A percentile compares a stretch with the other conserved stretches of the same genome.
Conservation (phyloP, 305 asterid species). For the Fraxinus velutina region DNA sequence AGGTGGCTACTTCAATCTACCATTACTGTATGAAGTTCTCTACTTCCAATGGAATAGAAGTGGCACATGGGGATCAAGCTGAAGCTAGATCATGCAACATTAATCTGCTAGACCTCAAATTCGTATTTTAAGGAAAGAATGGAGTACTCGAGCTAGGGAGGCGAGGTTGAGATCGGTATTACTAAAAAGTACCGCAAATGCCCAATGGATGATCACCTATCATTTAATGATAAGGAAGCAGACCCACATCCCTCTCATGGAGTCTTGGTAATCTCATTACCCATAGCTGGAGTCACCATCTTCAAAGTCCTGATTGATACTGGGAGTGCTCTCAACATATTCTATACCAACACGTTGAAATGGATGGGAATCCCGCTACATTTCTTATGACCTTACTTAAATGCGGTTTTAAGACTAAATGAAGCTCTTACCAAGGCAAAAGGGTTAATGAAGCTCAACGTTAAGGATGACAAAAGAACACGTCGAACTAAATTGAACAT, state of each 20-base stretch:
- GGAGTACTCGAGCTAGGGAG: not conserved
- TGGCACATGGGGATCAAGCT: not conserved
- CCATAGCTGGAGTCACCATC: not conserved
- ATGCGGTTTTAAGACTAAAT: too few relatives aligned
- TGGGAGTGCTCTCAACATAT: not conserved
- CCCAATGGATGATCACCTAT: not conserved
- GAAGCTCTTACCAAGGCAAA: not conserved
- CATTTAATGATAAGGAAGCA: not conserved
- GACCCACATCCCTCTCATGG: not conserved
- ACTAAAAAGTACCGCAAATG: not conserved
- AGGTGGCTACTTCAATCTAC: not conserved
- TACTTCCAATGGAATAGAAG: not conserved
- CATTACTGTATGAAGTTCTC: not conserved
- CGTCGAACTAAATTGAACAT: not conserved
- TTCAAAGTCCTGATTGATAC: not conserved
- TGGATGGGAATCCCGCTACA: not conserved
- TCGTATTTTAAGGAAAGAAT: not conserved
- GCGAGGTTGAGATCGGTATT: not conserved
- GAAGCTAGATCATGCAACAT: not conserved
- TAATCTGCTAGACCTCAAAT: not conserved
- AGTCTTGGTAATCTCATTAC: not conserved
- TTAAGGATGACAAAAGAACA: not conserved
- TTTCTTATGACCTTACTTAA: not conserved
- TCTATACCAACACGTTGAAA: not conserved
- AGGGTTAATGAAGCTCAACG: not conserved